phyloP scores from a whole-genome alignment of 1,284 basidiomycete species.

The Mrakiaceae sp. region DNA sequence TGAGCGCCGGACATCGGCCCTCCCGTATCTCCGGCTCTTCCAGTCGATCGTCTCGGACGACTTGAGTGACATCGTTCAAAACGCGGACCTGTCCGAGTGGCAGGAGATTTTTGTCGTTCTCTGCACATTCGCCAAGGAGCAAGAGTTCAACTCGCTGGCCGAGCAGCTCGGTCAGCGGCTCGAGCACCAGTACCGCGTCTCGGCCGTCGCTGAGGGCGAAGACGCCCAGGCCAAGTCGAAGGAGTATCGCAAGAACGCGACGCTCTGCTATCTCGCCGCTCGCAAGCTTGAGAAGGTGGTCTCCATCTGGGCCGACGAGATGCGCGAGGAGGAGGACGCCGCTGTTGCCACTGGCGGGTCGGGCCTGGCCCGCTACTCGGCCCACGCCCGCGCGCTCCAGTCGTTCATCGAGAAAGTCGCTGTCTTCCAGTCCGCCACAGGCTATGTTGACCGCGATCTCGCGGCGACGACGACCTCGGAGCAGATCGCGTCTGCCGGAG shows the following conservation, averaged over 20 bases:
- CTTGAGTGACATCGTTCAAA: conserved; percentile 84
- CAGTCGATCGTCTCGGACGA: conserved; percentile 92
- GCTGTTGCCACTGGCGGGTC: conserved; percentile 17
- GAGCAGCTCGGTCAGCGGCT: conserved; percentile 87
- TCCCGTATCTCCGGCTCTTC: conserved; percentile 88
- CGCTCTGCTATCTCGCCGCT: conserved; percentile 83
- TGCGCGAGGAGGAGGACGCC: conserved; percentile 69
- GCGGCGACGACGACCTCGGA: conserved; percentile 36
- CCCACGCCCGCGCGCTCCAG: conserved; percentile 80
- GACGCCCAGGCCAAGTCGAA: conserved; percentile 33
- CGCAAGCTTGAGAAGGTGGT: conserved; percentile 79
- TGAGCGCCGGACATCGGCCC: conserved; percentile 57
- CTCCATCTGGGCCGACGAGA: conserved; percentile 85
- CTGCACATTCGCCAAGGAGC: conserved; percentile 80
- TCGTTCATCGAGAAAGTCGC: conserved; percentile 95
- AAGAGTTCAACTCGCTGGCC: conserved; percentile 74
- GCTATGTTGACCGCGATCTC: conserved; percentile 75
- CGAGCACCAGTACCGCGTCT: conserved; percentile 64
- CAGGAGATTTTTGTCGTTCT: conserved; percentile 93
- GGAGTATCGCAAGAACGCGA: conserved; percentile 74
- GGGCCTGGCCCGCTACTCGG: conserved; percentile 53
- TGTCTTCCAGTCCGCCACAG: conserved; percentile 80
- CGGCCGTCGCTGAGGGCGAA: conserved; percentile 42
- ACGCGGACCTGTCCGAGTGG: conserved; percentile 91
- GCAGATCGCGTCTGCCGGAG: conserved; percentile 40